These are phyloP conservation scores for Beta corolliflora DNA, from an alignment of 179 eudicot genomes.

Conservation along the genomic window DNA sequence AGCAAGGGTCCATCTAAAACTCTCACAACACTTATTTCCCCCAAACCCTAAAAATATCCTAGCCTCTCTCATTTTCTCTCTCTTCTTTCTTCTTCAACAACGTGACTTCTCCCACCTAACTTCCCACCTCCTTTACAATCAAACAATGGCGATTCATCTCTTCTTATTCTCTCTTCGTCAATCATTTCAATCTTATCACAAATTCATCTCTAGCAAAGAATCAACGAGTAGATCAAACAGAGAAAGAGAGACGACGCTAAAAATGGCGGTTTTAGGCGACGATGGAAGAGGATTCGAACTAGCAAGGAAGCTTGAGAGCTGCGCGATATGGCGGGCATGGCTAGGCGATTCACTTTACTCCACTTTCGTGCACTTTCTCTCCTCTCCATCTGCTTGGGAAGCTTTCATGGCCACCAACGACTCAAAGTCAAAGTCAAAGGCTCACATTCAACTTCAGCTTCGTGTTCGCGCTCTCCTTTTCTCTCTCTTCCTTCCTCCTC, in stretches of 20 bases:
- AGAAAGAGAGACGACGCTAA: too few species aligned
- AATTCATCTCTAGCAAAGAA: too few species aligned
- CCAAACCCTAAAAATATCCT: too few species aligned
- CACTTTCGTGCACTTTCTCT: constrained; percentile 54
- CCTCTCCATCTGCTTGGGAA: constrained; percentile 75
- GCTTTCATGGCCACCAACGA: constrained; percentile 57
- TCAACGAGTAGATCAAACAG: too few species aligned
- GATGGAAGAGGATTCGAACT: constrained; percentile 87
- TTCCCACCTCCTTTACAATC: too few species aligned
- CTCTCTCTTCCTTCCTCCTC: constrained; percentile 52
- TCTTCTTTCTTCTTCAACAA: too few species aligned
- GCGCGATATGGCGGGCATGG: constrained; percentile 87
- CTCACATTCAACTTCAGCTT: constrained; percentile 73
- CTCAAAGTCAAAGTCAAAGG: constrained; percentile 47
- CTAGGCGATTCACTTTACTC: constrained; percentile 79
- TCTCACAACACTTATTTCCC: too few species aligned
- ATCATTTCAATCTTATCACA: too few species aligned
- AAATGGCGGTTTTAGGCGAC: constrained; percentile 48
- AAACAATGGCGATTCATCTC: too few species aligned
- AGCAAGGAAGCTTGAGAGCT: constrained; percentile 69
- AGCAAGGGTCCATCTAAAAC: neutral
- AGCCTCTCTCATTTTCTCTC: too few species aligned
- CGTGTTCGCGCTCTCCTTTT: constrained; percentile 91
- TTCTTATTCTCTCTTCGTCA: too few species aligned
- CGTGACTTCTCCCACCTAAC: too few species aligned